A percentile compares a stretch with the other conserved stretches of the same genome.
phyloP scores from a whole-genome alignment of 148 eudicot species.

The Fagopyrum tataricum region DNA sequence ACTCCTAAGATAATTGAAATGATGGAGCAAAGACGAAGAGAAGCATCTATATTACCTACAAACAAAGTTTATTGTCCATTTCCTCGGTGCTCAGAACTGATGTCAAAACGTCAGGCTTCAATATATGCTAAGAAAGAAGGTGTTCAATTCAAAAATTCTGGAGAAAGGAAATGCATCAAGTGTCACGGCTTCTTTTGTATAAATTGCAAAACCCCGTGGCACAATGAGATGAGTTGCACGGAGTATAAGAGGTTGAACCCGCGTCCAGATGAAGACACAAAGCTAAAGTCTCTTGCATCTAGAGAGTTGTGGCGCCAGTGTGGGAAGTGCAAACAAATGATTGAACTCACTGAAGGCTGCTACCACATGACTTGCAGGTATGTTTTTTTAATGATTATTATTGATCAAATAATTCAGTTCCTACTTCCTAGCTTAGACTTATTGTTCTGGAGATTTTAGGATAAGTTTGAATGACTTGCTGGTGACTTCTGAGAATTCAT shows the following conservation, averaged over 20 bases:
- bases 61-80: slow-evolving; percentile 45
- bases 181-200: slow-evolving; percentile 38
- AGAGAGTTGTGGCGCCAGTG: slow-evolving; percentile 37
- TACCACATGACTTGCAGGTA: slow-evolving; percentile 48
- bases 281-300: slow-evolving; percentile 33
- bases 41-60: slow-evolving; percentile 33
- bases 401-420: neutral
- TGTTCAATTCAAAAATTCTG: neutral
- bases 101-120: slow-evolving; percentile 33
- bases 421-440: neutral
- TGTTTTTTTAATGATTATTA: neutral
- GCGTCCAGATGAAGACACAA: slow-evolving; percentile 21
- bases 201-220: slow-evolving; percentile 44
- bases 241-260: slow-evolving; percentile 16
- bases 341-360: slow-evolving; percentile 52
- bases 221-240: slow-evolving; percentile 28
- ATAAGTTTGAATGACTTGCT: neutral
- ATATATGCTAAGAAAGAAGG: slow-evolving; percentile 6
- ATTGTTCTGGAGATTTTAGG: neutral
- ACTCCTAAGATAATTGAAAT: slow-evolving; percentile 23
- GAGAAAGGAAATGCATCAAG: slow-evolving; percentile 28
- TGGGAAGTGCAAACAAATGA: slow-evolving; percentile 36
- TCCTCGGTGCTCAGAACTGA: slow-evolving; percentile 35
- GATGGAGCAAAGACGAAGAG: slow-evolving; percentile 28
- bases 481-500: neutral